Evolutionary conservation across 192 early-diverging fungal species (phyloP).

Genomic region (Chytriomyces confervae): DNA sequence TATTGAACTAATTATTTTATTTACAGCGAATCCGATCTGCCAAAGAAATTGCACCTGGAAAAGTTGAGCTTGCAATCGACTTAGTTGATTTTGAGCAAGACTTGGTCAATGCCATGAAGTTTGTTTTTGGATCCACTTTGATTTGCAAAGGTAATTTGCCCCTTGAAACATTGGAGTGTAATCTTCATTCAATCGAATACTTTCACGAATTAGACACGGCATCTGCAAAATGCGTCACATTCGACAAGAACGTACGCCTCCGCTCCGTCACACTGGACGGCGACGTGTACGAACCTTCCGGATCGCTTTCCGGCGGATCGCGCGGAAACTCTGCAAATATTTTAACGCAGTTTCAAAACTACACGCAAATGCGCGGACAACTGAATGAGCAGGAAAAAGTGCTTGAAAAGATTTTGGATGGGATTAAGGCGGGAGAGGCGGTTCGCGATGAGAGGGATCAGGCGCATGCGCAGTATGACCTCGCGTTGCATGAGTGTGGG

Average conservation of each 20-base stretch:
- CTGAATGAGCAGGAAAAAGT: constrained; percentile 62
- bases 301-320: constrained; percentile 92
- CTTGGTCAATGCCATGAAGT: constrained; percentile 84
- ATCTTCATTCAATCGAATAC: neutral
- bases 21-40: constrained; percentile 68
- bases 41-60: constrained; percentile 82
- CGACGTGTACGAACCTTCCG: constrained; percentile 95
- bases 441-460: constrained; percentile 61
- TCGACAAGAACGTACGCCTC: constrained; percentile 78
- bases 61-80: constrained; percentile 86
- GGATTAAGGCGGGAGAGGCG: constrained; percentile 63
- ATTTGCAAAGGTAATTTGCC: constrained; percentile 72
- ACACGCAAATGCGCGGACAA: constrained; percentile 53
- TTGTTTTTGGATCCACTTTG: constrained; percentile 92
- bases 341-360: constrained; percentile 74
- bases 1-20: neutral
- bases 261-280: constrained; percentile 97
- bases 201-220: constrained; percentile 60
- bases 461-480: constrained; percentile 60
- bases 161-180: neutral
- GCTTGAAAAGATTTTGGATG: constrained; percentile 53
- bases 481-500: constrained; percentile 78
- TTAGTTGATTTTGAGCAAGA: constrained; percentile 83
- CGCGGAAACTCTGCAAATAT: constrained; percentile 74
- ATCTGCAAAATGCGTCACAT: constrained; percentile 87